A percentile compares a stretch with the other conserved stretches of the same genome.
Evolutionary conservation across 306 rosid species (phyloP).

Genomic region (Gillenia trifoliata): DNA sequence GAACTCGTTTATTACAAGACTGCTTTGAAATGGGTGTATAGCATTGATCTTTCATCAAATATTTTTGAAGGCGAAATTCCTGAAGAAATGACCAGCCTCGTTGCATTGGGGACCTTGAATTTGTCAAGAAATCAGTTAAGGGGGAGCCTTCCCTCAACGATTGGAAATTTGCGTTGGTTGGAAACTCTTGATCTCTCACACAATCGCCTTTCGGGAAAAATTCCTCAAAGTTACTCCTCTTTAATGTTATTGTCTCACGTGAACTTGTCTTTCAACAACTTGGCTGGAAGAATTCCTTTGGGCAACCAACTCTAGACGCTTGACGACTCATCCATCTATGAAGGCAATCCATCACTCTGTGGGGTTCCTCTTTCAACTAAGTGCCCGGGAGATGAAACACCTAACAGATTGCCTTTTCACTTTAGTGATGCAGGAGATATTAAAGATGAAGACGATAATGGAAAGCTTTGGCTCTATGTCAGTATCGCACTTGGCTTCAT

Average conservation of each 20-base stretch:
- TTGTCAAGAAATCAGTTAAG: background rate
- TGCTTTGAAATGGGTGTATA: background rate
- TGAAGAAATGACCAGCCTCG: background rate
- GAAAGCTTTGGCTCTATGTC: background rate
- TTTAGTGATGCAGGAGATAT: background rate
- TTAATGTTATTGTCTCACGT: background rate
- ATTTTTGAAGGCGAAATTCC: background rate
- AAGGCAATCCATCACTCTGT: background rate
- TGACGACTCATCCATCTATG: background rate
- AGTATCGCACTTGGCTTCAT: background rate
- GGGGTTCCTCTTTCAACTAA: background rate
- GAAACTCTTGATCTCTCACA: background rate
- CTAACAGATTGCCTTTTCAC: background rate
- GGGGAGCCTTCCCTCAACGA: background rate
- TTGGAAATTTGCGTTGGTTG: background rate
- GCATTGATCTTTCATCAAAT: background rate
- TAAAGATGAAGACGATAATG: background rate
- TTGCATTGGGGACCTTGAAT: background rate
- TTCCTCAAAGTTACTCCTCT: background rate
- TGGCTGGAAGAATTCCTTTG: background rate
- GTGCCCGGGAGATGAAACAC: background rate
- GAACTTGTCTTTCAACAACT: slow-evolving; percentile 5
- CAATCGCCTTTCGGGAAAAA: background rate
- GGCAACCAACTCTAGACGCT: slow-evolving; percentile 5
- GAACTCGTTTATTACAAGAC: background rate